These are phyloP conservation scores for Turnera subulata DNA, from an alignment of 345 rosid species.

Conservation along the genomic window DNA sequence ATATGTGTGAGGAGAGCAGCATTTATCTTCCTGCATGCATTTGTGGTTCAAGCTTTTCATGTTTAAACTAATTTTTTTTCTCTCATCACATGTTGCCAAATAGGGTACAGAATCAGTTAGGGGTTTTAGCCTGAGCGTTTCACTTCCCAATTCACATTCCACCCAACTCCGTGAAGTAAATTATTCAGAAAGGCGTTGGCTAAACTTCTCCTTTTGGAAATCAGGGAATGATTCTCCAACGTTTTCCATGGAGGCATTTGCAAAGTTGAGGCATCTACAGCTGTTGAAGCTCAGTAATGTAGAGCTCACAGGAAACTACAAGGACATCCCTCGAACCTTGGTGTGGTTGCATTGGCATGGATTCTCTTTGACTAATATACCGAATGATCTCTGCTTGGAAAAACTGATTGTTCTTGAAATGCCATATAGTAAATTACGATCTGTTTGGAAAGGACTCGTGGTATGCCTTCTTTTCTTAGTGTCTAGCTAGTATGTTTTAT, in stretches of 20 bases:
- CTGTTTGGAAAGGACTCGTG: neutral
- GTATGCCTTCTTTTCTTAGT: neutral
- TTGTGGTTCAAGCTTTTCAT: neutral
- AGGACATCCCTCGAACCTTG: neutral
- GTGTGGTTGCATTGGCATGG: conserved; percentile 1
- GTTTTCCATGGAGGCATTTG: neutral
- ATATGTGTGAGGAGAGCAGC: no score
- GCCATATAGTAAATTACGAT: no score
- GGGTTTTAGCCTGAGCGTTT: neutral
- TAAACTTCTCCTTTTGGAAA: no score
- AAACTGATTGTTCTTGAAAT: no score
- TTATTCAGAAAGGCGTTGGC: neutral
- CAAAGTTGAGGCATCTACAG: neutral
- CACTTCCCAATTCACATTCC: neutral
- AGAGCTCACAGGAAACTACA: neutral
- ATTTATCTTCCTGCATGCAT: neutral
- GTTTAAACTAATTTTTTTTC: neutral
- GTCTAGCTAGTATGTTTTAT: no score
- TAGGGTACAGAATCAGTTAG: no score
- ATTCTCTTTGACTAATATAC: neutral
- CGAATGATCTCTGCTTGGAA: no score
- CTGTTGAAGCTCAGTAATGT: neutral
- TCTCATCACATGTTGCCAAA: neutral
- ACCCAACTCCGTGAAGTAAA: no score
- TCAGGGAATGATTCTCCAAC: neutral